phyloP scores from a whole-genome alignment of 345 rosid species.

The Draba incana region DNA sequence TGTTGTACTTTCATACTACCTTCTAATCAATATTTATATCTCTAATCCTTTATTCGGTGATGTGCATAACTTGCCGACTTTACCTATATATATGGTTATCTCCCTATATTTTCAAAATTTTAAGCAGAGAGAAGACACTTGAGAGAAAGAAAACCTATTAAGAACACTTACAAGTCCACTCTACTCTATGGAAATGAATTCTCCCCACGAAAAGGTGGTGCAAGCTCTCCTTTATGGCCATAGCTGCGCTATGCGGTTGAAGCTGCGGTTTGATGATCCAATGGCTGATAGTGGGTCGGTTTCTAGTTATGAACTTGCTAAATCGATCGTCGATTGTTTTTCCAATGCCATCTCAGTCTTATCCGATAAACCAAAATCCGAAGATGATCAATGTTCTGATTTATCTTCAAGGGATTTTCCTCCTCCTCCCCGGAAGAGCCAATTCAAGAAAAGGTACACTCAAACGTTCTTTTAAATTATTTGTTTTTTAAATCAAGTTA shows the following conservation, averaged over 20 bases:
- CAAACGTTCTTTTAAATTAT: neutral
- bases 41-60: neutral
- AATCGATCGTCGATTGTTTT: constrained; percentile 28
- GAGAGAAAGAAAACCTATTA: neutral
- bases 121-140: constrained; percentile 9
- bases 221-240: constrained; percentile 38
- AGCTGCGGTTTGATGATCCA: constrained; percentile 28
- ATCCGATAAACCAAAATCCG: constrained; percentile 9
- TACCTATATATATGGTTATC: constrained; percentile 19
- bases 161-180: constrained; percentile 16
- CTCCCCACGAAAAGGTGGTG: constrained; percentile 21
- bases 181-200: constrained; percentile 19
- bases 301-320: constrained; percentile 35
- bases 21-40: neutral
- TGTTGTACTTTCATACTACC: constrained; percentile 17
- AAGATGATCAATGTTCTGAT: constrained; percentile 15
- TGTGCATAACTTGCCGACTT: neutral
- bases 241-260: constrained; percentile 35
- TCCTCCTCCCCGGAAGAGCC: constrained; percentile 1
- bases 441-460: constrained; percentile 38
- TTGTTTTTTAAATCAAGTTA: neutral
- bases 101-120: neutral
- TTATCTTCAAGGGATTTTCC: constrained; percentile 24
- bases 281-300: constrained; percentile 17
- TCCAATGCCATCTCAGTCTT: constrained; percentile 30